Conservation (phyloP, 2,329 filamentous ascomycete species). For the Huntiella abstrusa region DNA sequence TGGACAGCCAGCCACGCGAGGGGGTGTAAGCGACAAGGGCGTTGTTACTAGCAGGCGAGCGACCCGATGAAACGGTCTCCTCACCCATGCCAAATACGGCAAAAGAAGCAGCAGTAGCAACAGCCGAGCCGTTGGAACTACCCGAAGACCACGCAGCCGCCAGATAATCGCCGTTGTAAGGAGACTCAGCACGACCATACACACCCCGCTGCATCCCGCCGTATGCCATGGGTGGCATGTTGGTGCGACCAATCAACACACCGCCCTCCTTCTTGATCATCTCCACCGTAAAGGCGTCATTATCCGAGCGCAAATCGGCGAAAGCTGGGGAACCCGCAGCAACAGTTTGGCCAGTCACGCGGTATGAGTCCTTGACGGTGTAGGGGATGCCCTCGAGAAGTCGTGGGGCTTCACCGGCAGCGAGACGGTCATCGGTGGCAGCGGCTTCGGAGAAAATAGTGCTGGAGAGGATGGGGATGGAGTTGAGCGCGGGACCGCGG, state of each 20-base stretch:
- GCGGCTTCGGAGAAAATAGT: slow-evolving; percentile 16
- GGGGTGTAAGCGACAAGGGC: slow-evolving; percentile 36
- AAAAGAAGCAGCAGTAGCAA: slow-evolving; percentile 29
- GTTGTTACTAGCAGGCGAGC: slow-evolving; percentile 38
- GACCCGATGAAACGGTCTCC: slow-evolving; percentile 37
- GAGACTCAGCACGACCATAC: slow-evolving; percentile 36
- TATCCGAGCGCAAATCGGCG: slow-evolving; percentile 26
- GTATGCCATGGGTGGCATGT: slow-evolving; percentile 29
- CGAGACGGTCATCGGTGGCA: slow-evolving; percentile 16
- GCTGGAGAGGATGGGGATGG: slow-evolving; percentile 16
- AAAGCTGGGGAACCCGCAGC: slow-evolving; percentile 37
- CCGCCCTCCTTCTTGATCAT: slow-evolving; percentile 29
- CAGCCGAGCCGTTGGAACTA: slow-evolving; percentile 37
- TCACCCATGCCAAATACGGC: slow-evolving; percentile 33
- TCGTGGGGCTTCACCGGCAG: slow-evolving; percentile 8
- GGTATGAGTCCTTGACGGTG: slow-evolving; percentile 39
- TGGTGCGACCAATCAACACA: slow-evolving; percentile 22
- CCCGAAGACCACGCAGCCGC: slow-evolving; percentile 37
- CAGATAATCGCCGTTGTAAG: slow-evolving; percentile 34
- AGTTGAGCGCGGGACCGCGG: slow-evolving; percentile 15
- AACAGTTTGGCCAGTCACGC: slow-evolving; percentile 31
- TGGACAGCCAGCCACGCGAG: slow-evolving; percentile 30
- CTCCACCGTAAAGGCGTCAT: slow-evolving; percentile 32
- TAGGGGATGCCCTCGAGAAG: slow-evolving; percentile 36
- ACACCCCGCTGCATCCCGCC: slow-evolving; percentile 38